Evolutionary conservation across 805 yeast species (phyloP).

Genomic region (Lachancea sp.): DNA sequence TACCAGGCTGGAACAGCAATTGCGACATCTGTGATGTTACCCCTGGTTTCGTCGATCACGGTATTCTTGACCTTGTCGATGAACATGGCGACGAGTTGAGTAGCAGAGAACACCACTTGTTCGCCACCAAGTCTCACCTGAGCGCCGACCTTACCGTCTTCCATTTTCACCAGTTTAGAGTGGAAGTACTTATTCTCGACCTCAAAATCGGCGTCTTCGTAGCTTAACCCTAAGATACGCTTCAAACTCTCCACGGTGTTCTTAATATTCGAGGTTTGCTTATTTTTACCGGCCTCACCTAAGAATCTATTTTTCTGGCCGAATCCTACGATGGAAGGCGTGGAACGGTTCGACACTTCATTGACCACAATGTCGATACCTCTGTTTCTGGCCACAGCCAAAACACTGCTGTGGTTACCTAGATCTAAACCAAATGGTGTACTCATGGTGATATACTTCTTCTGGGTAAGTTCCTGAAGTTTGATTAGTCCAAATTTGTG

Average conservation of each 20-base stretch:
- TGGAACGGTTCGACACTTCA: conserved; percentile 96
- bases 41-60: conserved; percentile 73
- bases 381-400: conserved; percentile 96
- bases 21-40: conserved; percentile 75
- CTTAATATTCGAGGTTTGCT: conserved; percentile 92
- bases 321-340: conserved; percentile 89
- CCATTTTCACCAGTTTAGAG: conserved; percentile 60
- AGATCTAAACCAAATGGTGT: conserved; percentile 96
- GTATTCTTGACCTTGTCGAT: conserved; percentile 82
- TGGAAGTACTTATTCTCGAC: conserved; percentile 71
- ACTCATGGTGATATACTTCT: conserved; percentile 50
- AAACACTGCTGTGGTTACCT: conserved; percentile 89
- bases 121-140: conserved; percentile 81
- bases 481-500: too few relatives aligned
- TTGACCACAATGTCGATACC: conserved; percentile 98
- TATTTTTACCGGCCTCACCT: conserved; percentile 94
- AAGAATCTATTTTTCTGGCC: conserved; percentile 83
- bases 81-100: conserved; percentile 93
- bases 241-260: conserved; percentile 94
- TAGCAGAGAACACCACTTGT: conserved; percentile 70
- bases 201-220: conserved; percentile 68
- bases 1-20: conserved; percentile 97
- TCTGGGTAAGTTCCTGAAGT: not conserved
- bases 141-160: conserved; percentile 72
- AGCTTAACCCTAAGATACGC: conserved; percentile 79